phyloP scores from a whole-genome alignment of 208 protist genomes.

The Trypanosoma mega region DNA sequence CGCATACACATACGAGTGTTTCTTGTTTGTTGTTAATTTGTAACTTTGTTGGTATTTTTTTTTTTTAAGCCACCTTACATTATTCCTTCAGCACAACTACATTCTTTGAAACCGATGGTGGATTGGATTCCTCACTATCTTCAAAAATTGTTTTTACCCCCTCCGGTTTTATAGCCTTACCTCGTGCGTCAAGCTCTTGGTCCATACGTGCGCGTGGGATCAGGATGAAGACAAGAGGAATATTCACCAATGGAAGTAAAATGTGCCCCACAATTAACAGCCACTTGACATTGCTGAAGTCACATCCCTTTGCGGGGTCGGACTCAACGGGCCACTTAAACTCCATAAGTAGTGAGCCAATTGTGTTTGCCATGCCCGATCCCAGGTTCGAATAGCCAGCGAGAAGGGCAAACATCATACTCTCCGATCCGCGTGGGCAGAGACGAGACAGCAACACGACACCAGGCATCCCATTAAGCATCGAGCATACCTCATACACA shows the following conservation, averaged over 20 bases:
- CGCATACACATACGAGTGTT: too few species aligned
- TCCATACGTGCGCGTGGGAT: constrained; percentile 58
- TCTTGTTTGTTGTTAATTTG: too few species aligned
- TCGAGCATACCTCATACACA: constrained; percentile 57
- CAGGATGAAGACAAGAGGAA: constrained; percentile 64
- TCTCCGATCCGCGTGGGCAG: constrained; percentile 80
- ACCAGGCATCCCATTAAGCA: constrained; percentile 73
- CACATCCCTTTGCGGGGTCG: constrained; percentile 27
- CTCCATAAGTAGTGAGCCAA: constrained; percentile 65
- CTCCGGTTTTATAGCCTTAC: constrained; percentile 31
- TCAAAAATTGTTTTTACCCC: too few species aligned
- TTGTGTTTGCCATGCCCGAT: constrained; percentile 30
- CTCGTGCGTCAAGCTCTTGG: constrained; percentile 52
- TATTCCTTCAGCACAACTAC: too few species aligned
- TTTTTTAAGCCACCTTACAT: too few species aligned
- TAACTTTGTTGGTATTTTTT: too few species aligned
- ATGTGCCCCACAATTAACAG: constrained; percentile 62
- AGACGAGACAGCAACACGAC: constrained; percentile 78
- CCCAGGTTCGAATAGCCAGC: constrained; percentile 83
- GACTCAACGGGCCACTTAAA: constrained; percentile 42
- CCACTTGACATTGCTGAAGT: constrained; percentile 68
- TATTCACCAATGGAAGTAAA: constrained; percentile 42
- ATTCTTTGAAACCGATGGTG: too few species aligned
- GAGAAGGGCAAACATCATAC: constrained; percentile 80
- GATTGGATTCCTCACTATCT: too few species aligned